Conservation (phyloP, 306 rosid genomes). For the Phaseolus lunatus region DNA sequence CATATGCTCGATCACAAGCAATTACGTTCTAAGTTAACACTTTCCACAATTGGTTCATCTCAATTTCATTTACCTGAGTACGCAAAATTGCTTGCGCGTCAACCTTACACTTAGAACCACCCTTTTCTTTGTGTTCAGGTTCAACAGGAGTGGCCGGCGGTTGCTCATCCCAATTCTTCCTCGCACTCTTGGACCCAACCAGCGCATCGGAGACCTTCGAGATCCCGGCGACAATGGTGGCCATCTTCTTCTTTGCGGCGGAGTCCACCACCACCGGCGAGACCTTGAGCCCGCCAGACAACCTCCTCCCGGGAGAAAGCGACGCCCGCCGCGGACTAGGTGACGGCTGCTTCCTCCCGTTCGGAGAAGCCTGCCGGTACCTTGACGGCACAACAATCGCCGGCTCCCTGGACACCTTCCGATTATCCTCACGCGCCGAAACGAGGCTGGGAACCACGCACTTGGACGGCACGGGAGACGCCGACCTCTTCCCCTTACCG, state of each 20-base stretch:
- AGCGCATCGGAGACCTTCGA: conserved; percentile 77
- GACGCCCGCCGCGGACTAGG: conserved; percentile 78
- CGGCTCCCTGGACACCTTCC: conserved; percentile 68
- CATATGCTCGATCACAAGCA: background rate
- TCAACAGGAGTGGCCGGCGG: conserved; percentile 48
- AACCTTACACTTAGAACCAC: conserved; percentile 60
- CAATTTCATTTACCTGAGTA: conserved; percentile 67
- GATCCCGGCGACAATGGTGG: conserved; percentile 70
- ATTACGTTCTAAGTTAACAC: background rate
- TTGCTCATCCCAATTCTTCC: conserved; percentile 93
- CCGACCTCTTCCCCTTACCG: conserved; percentile 75
- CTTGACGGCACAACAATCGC: conserved; percentile 92
- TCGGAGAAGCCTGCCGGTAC: conserved; percentile 89
- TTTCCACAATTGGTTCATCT: background rate
- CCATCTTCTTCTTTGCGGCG: conserved; percentile 71
- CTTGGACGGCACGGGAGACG: conserved; percentile 92
- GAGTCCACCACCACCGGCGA: conserved; percentile 72
- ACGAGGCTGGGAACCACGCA: conserved; percentile 86
- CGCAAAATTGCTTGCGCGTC: conserved; percentile 77
- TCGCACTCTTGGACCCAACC: conserved; percentile 65
- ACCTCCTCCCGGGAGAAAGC: conserved; percentile 81
- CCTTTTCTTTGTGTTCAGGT: conserved; percentile 62
- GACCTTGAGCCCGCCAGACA: conserved; percentile 74
- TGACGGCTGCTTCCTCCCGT: conserved; percentile 81
- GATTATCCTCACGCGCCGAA: conserved; percentile 78